Conservation (phyloP, 192 early-diverging fungal species). For the Coemansia reversa region DNA sequence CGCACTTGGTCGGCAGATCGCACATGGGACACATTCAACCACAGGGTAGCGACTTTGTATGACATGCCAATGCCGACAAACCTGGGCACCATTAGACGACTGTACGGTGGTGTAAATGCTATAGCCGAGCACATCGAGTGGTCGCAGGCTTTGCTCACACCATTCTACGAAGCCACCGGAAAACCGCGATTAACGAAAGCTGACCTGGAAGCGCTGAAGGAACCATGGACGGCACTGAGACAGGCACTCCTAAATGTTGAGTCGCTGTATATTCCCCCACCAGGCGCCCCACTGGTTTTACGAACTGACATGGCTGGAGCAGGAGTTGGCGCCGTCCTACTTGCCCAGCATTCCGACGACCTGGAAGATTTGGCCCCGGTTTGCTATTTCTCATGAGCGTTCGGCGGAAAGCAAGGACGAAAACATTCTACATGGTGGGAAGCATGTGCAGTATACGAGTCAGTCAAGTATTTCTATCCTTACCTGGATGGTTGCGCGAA, state of each 20-base stretch:
- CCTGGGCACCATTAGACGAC: slow-evolving; percentile 1
- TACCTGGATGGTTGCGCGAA: slow-evolving; percentile 28
- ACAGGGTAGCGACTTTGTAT: background rate
- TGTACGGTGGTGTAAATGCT: slow-evolving; percentile 23
- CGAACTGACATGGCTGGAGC: too few relatives aligned
- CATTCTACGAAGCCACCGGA: slow-evolving; percentile 23
- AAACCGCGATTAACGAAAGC: slow-evolving; percentile 1
- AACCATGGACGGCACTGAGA: slow-evolving; percentile 12
- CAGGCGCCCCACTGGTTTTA: too few relatives aligned
- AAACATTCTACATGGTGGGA: slow-evolving; percentile 24
- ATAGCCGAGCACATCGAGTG: slow-evolving; percentile 23
- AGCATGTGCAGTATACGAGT: slow-evolving; percentile 13
- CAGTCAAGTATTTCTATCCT: slow-evolving; percentile 25
- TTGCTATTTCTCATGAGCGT: slow-evolving; percentile 21
- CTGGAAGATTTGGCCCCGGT: slow-evolving; percentile 14
- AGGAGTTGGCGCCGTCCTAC: background rate
- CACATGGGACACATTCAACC: slow-evolving; percentile 3
- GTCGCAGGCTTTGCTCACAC: slow-evolving; percentile 17
- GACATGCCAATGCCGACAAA: slow-evolving; percentile 16
- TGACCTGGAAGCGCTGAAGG: background rate
- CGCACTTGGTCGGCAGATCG: slow-evolving; percentile 6
- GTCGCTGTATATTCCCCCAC: too few relatives aligned
- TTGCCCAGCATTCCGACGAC: slow-evolving; percentile 15
- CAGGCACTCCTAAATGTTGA: background rate
- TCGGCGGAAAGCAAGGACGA: slow-evolving; percentile 2